A percentile compares a stretch with the other conserved stretches of the same genome.
Conservation (phyloP, 2,329 filamentous ascomycete genomes). For the Dothideomycetes sp. region DNA sequence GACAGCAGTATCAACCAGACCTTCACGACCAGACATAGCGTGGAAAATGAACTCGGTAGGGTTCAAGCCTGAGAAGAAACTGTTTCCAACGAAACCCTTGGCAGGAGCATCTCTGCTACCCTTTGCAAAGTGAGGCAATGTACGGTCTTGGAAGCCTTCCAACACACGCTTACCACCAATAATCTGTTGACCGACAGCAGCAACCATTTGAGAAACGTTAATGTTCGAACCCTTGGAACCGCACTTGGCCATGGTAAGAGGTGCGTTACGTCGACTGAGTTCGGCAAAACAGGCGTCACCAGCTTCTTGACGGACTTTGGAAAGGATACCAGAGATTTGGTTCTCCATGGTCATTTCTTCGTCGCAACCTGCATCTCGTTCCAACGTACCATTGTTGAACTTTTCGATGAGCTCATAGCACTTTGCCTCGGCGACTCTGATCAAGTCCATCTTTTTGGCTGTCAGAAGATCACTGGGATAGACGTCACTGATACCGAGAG, state of each 20-base stretch:
- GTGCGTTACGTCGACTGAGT: conserved; percentile 83
- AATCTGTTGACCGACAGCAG: conserved; percentile 94
- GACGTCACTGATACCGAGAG: conserved; percentile 91
- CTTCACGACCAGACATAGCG: conserved; percentile 96
- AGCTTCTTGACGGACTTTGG: conserved; percentile 81
- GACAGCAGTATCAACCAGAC: conserved; percentile 95
- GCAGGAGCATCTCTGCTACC: conserved; percentile 84
- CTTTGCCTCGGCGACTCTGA: conserved; percentile 67
- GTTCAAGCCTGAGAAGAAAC: conserved; percentile 85
- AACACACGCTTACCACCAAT: conserved; percentile 87
- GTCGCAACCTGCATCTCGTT: conserved; percentile 81
- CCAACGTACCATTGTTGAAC: conserved; percentile 70
- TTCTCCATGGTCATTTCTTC: conserved; percentile 90
- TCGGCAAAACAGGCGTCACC: conserved; percentile 86
- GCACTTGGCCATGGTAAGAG: conserved; percentile 92
- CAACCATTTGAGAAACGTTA: conserved; percentile 99
- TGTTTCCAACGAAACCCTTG: conserved; percentile 94
- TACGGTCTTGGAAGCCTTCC: conserved; percentile 94
- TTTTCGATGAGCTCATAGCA: conserved; percentile 76
- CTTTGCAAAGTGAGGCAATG: conserved; percentile 89
- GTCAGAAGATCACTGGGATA: conserved; percentile 68
- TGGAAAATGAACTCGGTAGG: conserved; percentile 96
- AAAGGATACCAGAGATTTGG: conserved; percentile 80
- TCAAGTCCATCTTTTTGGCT: conserved; percentile 63
- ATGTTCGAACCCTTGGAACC: conserved; percentile 95